Evolutionary conservation across 192 early-diverging fungal species (phyloP), one percentile per base, ranked within the genome.

Genomic region (Globomyces pollinis-pini): DNA sequence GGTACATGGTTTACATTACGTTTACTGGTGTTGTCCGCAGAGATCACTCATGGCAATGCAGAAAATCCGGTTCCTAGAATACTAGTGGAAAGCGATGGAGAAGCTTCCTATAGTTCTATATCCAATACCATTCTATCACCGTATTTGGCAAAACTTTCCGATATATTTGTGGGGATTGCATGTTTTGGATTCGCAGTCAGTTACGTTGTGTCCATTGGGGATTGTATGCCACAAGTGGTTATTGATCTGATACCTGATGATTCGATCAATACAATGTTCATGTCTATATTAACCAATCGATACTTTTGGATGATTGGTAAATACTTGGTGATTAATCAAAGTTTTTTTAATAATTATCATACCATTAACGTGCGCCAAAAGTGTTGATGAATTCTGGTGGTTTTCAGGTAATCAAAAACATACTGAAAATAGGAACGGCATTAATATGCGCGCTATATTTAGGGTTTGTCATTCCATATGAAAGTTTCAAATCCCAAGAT

Each of bases 131-230:
- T 28, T 60, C 81, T 59, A 70, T 87, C 16, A 85, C 84, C 7
- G 86, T 85, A 60, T 13, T 79, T 83, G 3, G 84, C 84, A 7
- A 69, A 84, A 4, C 72, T 85, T 33, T 90, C 90, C 50, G 93
- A 95, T 55, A 39, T 81, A 21, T 87, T 87, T 8, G 90, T 95
- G 60, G 84, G 86, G 1, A 75, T 91, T 49, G 91, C 90, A 57
- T 93, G 91, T 55, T 89, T 95, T 72, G 91, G 91, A 24, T 91
- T 93, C 29, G 81, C 84, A 16, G 84, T 91, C 45, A 85, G 83
- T 1, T 95, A 95, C 62, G 61, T 95, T 33, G 86, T 91, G 34
- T 88, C 90, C 28, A 86, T 91, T 59, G 90, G 88, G 57, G 90
- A 95, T 38, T 63, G 89, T 26, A 88, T 95, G 86, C 68, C 68